phyloP scores from a whole-genome alignment of 768 basidiomycete species.

The Russula sp. region DNA sequence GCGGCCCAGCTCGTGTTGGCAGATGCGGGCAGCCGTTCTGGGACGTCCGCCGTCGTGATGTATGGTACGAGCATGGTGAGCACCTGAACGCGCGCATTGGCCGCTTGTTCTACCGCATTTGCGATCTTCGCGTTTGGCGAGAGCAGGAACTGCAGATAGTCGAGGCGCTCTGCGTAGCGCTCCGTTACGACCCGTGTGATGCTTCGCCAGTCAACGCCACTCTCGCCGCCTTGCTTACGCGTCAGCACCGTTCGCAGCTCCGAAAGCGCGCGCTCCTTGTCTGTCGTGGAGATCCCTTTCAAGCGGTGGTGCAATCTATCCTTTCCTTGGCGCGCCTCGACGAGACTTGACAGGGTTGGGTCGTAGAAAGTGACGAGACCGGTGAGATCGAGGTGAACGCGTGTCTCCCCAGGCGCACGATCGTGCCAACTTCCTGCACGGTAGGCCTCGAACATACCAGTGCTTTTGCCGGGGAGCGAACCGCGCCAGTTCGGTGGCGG shows the following conservation, averaged over 20 bases:
- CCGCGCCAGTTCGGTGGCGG: constrained; percentile 23
- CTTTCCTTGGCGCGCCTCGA: constrained; percentile 29
- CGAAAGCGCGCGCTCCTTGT: constrained; percentile 26
- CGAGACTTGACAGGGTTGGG: constrained; percentile 33
- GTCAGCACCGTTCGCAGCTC: constrained; percentile 30
- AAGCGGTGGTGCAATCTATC: constrained; percentile 36
- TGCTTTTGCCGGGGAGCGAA: neutral
- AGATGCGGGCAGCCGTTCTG: neutral
- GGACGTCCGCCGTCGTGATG: constrained; percentile 22
- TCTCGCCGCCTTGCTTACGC: constrained; percentile 22
- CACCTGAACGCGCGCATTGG: constrained; percentile 5
- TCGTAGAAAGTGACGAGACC: constrained; percentile 43
- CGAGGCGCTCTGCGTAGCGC: constrained; percentile 40
- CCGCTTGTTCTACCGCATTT: constrained; percentile 5
- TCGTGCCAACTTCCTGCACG: constrained; percentile 40
- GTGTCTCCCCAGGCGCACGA: constrained; percentile 39
- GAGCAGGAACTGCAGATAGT: constrained; percentile 36
- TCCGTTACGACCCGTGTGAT: constrained; percentile 36
- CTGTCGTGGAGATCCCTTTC: constrained; percentile 30
- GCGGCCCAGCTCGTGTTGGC: constrained; percentile 16
- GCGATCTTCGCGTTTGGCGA: constrained; percentile 21
- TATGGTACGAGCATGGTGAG: constrained; percentile 30
- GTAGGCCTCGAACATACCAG: constrained; percentile 24
- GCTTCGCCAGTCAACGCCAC: constrained; percentile 40
- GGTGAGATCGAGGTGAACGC: constrained; percentile 38